Conservation (phyloP, 352 stramenopile genomes). For the Phytophthora agathidicida region DNA sequence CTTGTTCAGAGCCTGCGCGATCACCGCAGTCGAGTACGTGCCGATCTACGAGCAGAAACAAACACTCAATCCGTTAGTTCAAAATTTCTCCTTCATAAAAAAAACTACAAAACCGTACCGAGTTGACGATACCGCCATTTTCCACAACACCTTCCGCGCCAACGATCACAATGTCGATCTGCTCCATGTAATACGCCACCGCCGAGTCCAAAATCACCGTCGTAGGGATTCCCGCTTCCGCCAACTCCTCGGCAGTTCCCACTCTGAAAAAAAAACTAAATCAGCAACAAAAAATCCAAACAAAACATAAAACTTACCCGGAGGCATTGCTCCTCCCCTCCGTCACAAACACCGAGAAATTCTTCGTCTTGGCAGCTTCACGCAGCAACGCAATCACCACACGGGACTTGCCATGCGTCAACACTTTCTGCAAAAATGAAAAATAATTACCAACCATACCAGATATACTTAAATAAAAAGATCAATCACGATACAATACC, state of each 20-base stretch:
- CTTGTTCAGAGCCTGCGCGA: conserved; percentile 95
- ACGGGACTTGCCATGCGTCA: conserved; percentile 94
- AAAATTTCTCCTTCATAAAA: not conserved
- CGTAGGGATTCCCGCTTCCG: conserved; percentile 91
- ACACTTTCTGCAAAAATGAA: conserved; percentile 61
- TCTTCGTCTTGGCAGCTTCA: conserved; percentile 91
- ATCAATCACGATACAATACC: conserved; percentile 35
- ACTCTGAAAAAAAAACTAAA: conserved; percentile 32
- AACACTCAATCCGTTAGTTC: not conserved
- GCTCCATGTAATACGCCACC: conserved; percentile 96
- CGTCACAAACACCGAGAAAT: conserved; percentile 95
- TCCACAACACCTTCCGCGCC: conserved; percentile 97
- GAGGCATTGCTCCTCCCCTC: conserved; percentile 92
- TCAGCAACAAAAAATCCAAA: not conserved
- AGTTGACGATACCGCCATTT: conserved; percentile 98
- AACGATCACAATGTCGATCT: conserved; percentile 95
- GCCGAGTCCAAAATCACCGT: conserved; percentile 96
- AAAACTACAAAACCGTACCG: conserved; percentile 52
- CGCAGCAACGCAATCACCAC: conserved; percentile 93
- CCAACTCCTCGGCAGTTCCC: conserved; percentile 84
- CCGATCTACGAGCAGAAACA: conserved; percentile 73
- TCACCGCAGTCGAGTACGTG: conserved; percentile 94
- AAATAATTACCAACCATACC: not conserved
- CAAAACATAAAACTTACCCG: conserved; percentile 53
- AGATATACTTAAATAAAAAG: not conserved